Evolutionary conservation across 306 rosid genomes (phyloP).

Genomic region (Dryas octopetala): DNA sequence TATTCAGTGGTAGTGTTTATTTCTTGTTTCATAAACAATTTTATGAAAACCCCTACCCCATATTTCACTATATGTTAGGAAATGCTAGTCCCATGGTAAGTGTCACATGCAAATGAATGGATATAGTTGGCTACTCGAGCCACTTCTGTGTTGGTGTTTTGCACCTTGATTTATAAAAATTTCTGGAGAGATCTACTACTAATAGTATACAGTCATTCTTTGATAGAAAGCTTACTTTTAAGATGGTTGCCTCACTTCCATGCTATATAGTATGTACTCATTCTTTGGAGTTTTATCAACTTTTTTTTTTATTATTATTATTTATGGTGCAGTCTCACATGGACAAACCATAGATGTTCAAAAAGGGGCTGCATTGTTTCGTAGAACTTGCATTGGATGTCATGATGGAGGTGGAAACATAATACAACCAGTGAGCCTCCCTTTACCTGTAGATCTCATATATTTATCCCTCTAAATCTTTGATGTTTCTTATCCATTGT

Average conservation of each 20-base stretch:
- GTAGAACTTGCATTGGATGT: constrained; percentile 83
- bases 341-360: constrained; percentile 68
- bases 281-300: neutral
- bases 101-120: neutral
- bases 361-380: constrained; percentile 69
- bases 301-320: neutral
- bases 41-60: neutral
- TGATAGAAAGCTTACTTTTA: too few species aligned
- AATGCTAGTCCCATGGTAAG: neutral
- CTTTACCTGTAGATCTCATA: neutral
- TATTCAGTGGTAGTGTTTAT: neutral
- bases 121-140: neutral
- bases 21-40: neutral
- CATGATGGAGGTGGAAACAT: constrained; percentile 88
- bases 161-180: neutral
- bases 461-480: neutral
- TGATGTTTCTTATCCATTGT: constrained; percentile 14
- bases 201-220: too few species aligned
- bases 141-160: neutral
- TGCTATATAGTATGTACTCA: too few species aligned
- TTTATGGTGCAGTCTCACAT: constrained; percentile 42
- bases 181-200: too few species aligned
- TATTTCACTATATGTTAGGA: neutral
- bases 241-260: too few species aligned
- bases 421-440: constrained; percentile 72